phyloP scores from a whole-genome alignment of 495 filamentous ascomycete genomes.

The Durotheca rogersii region DNA sequence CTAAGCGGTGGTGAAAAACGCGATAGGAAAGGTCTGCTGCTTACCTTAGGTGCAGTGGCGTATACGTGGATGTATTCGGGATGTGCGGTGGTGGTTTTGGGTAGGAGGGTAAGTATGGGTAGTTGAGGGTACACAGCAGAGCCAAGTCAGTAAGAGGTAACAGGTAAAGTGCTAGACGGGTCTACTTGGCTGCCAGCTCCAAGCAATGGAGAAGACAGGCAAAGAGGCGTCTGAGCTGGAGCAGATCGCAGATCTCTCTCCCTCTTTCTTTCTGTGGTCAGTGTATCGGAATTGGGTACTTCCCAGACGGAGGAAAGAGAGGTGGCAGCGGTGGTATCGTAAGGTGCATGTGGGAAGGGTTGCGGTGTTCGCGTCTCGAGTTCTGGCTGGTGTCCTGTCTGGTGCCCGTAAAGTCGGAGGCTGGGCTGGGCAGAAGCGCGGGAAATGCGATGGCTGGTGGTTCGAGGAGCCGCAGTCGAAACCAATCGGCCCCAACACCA shows the following conservation, averaged over 20 bases:
- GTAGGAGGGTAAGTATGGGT: constrained; percentile 3
- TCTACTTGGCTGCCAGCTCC: too few species aligned
- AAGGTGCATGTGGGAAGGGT: not conserved
- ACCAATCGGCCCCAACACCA: constrained; percentile 6
- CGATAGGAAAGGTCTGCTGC: constrained; percentile 5
- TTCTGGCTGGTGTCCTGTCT: not conserved
- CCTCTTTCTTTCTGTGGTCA: too few species aligned
- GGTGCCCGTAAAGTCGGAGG: constrained; percentile 22
- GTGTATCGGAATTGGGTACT: not conserved
- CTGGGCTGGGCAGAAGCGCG: constrained; percentile 24
- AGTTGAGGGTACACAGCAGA: constrained; percentile 8
- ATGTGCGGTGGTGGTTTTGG: too few species aligned
- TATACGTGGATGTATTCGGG: constrained; percentile 5
- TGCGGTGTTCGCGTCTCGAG: not conserved
- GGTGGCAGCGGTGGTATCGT: not conserved
- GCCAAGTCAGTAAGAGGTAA: too few species aligned
- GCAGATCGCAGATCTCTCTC: too few species aligned
- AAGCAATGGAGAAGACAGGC: too few species aligned
- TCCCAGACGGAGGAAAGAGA: not conserved
- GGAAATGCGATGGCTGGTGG: constrained; percentile 30
- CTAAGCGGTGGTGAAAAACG: not conserved
- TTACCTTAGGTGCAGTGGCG: not conserved
- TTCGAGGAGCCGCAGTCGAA: not conserved
- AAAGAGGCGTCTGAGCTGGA: too few species aligned
- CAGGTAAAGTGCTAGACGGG: too few species aligned